A percentile compares a stretch with the other conserved stretches of the same genome.
Conservation (phyloP, 805 yeast species). For the Candida gorgasii region DNA sequence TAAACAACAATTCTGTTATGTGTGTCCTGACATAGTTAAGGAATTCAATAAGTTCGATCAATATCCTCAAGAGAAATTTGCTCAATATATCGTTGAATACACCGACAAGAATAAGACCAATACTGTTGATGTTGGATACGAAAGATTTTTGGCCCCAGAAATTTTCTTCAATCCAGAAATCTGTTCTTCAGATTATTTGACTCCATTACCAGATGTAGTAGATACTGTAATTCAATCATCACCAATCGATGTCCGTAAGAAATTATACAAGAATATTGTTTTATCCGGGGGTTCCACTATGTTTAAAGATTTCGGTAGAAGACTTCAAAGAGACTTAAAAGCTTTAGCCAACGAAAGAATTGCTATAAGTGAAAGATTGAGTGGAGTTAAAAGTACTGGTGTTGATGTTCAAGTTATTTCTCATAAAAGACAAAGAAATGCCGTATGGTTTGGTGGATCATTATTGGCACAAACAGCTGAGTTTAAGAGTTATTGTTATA, state of each 20-base stretch:
- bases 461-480: slow-evolving; percentile 95
- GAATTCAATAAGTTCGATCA: slow-evolving; percentile 94
- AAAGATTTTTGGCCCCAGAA: slow-evolving; percentile 98
- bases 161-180: slow-evolving; percentile 98
- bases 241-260: slow-evolving; percentile 98
- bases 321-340: slow-evolving; percentile 93
- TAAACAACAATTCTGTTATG: slow-evolving; percentile 96
- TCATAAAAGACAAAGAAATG: slow-evolving; percentile 96
- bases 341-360: slow-evolving; percentile 86
- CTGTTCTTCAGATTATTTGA: slow-evolving; percentile 89
- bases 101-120: slow-evolving; percentile 58
- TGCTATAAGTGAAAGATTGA: slow-evolving; percentile 70
- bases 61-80: slow-evolving; percentile 85
- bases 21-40: slow-evolving; percentile 95
- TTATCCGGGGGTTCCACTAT: slow-evolving; percentile 97
- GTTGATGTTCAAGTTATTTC: slow-evolving; percentile 96
- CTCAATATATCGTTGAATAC: slow-evolving; percentile 86
- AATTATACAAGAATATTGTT: slow-evolving; percentile 91
- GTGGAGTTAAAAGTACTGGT: slow-evolving; percentile 83
- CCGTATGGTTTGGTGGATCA: slow-evolving; percentile 99
- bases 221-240: slow-evolving; percentile 93
- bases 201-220: slow-evolving; percentile 95
- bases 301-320: slow-evolving; percentile 97
- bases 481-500: slow-evolving; percentile 93
- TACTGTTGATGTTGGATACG: slow-evolving; percentile 92